A percentile compares a stretch with the other conserved stretches of the same genome.
These are phyloP conservation scores for Rhododendron simsii DNA, from an alignment of 148 eudicot genomes.

Conservation along the genomic window DNA sequence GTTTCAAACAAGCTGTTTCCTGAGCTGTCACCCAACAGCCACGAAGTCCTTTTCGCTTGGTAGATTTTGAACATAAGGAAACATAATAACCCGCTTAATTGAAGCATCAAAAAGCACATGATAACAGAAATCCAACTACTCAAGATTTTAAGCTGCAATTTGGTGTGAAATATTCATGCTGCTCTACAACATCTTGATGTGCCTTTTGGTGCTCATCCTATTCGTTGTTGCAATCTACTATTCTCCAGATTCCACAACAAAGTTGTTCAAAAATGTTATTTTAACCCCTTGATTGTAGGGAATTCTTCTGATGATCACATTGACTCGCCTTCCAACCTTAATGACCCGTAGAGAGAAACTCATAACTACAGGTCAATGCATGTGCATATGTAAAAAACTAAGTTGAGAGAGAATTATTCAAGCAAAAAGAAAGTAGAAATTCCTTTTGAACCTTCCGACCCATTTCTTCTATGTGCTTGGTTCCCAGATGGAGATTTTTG, in stretches of 20 bases:
- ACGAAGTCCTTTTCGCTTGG: neutral
- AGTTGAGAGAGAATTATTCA: neutral
- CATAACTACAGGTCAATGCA: neutral
- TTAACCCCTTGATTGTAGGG: neutral
- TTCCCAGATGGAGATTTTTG: neutral
- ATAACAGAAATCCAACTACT: neutral
- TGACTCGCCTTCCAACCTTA: neutral
- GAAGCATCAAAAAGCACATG: slow-evolving; percentile 2
- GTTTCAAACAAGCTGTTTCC: neutral
- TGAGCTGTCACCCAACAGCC: neutral
- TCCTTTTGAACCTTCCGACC: neutral
- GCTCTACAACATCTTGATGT: neutral
- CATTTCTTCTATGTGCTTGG: neutral
- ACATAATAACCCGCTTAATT: neutral
- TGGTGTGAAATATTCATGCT: neutral
- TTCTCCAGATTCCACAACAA: neutral
- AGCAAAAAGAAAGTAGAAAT: neutral
- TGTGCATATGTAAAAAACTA: neutral
- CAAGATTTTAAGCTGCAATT: neutral
- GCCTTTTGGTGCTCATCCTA: neutral
- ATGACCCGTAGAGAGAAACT: neutral
- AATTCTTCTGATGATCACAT: neutral
- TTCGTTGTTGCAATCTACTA: neutral
- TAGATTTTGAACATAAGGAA: neutral
- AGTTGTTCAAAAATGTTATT: neutral